Conservation (phyloP, 306 rosid species). For the Lotus japonicus region DNA sequence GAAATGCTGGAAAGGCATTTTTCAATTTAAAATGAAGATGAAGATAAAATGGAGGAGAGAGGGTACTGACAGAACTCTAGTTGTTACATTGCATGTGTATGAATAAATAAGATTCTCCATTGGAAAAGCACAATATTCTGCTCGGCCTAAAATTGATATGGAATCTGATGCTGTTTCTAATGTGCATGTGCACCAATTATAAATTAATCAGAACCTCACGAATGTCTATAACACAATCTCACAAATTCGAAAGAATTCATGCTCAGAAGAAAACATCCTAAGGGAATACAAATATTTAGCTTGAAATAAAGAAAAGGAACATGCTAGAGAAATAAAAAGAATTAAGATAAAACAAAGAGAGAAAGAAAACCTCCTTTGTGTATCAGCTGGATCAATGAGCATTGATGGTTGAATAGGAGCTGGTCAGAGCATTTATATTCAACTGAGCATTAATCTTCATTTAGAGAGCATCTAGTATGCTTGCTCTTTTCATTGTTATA, state of each 20-base stretch:
- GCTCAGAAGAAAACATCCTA: background rate
- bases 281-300: background rate
- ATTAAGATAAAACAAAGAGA: no score
- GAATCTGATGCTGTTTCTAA: conserved; percentile 43
- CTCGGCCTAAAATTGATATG: conserved; percentile 11
- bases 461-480: no score
- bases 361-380: no score
- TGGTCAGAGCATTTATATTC: no score
- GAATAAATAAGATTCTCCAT: conserved; percentile 43
- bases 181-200: background rate
- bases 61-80: conserved; percentile 14
- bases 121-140: conserved; percentile 30
- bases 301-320: no score
- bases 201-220: background rate
- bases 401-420: no score
- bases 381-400: no score
- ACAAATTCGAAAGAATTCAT: background rate
- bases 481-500: no score
- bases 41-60: background rate
- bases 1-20: background rate
- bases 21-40: background rate
- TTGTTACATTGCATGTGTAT: conserved; percentile 2
- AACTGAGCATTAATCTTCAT: no score
- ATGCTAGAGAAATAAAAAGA: no score
- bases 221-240: background rate